These are phyloP conservation scores for Alternaria longipes DNA, from an alignment of 2,329 filamentous ascomycete genomes.

Conservation along the genomic window DNA sequence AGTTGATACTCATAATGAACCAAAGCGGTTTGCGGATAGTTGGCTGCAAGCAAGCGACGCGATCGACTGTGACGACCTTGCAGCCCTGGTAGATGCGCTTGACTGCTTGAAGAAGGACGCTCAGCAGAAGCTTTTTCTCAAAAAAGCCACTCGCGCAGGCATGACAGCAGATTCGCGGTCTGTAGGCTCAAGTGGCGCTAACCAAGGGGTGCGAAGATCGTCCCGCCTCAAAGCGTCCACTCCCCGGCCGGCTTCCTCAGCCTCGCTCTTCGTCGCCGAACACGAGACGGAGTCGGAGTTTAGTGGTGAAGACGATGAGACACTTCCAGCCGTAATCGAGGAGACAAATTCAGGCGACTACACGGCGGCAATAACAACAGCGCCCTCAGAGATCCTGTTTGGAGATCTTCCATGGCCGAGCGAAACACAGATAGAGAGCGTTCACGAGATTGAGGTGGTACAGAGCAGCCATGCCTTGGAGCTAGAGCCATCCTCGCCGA, in stretches of 20 bases:
- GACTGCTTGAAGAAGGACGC: constrained; percentile 8
- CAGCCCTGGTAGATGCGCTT: constrained; percentile 9
- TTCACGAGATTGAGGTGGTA: not conserved
- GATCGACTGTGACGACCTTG: constrained; percentile 4
- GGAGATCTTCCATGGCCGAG: not conserved
- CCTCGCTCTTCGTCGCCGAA: constrained; percentile 4
- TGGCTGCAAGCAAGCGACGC: constrained; percentile 10
- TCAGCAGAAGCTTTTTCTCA: constrained; percentile 6
- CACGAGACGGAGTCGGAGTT: constrained; percentile 3
- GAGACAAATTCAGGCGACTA: not conserved
- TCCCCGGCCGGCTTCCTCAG: constrained; percentile 1
- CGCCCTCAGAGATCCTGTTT: not conserved
- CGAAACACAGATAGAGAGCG: not conserved
- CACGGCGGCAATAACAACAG: not conserved
- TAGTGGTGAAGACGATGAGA: not conserved
- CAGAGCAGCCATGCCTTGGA: not conserved
- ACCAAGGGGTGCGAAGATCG: constrained; percentile 7
- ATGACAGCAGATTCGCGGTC: not conserved
- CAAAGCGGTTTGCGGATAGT: constrained; percentile 5
- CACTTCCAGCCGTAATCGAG: not conserved
- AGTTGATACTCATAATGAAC: not conserved
- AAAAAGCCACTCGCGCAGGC: not conserved
- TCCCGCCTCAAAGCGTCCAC: constrained; percentile 1
- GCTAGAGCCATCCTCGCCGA: not conserved
- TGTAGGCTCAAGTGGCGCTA: not conserved